These are phyloP conservation scores for Colletotrichum agaves DNA, from an alignment of 2,329 filamentous ascomycete genomes.

Conservation along the genomic window DNA sequence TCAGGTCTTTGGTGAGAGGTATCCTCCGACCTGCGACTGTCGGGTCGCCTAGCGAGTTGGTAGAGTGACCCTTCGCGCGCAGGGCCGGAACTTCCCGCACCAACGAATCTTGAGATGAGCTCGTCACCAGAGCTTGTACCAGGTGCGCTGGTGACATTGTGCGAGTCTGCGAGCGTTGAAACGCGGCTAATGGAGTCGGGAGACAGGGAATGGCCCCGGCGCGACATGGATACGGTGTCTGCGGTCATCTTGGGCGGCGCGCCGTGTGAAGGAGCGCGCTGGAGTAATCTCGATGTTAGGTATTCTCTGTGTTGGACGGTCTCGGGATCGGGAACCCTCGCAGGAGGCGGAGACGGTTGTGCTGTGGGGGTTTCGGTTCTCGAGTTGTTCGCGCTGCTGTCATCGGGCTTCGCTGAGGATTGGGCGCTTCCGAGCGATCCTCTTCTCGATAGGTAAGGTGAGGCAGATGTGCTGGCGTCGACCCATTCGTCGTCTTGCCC, in stretches of 20 bases:
- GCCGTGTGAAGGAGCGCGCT: conserved; percentile 70
- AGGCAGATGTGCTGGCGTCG: conserved; percentile 72
- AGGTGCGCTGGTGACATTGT: conserved; percentile 45
- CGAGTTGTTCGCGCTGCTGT: conserved; percentile 43
- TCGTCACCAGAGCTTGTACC: conserved; percentile 36
- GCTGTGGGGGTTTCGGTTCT: conserved; percentile 39
- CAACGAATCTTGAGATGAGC: conserved; percentile 70
- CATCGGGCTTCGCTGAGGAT: conserved; percentile 54
- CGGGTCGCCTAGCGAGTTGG: conserved; percentile 46
- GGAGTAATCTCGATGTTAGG: conserved; percentile 74
- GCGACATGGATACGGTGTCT: conserved; percentile 63
- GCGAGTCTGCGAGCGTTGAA: conserved; percentile 49
- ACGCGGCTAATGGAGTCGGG: conserved; percentile 52
- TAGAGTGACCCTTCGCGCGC: conserved; percentile 65
- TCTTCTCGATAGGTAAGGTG: conserved; percentile 65
- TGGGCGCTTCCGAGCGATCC: conserved; percentile 52
- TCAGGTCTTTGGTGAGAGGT: conserved; percentile 51
- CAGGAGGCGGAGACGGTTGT: conserved; percentile 34
- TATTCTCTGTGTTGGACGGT: conserved; percentile 69
- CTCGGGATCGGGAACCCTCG: conserved; percentile 51
- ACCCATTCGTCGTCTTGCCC: conserved; percentile 71
- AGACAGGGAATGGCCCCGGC: conserved; percentile 43
- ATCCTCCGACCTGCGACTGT: conserved; percentile 47
- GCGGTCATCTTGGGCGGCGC: conserved; percentile 73
- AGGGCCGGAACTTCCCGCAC: conserved; percentile 59